Conservation (phyloP, 176 grass and related monocot species). For the Oryza rufipogon region DNA sequence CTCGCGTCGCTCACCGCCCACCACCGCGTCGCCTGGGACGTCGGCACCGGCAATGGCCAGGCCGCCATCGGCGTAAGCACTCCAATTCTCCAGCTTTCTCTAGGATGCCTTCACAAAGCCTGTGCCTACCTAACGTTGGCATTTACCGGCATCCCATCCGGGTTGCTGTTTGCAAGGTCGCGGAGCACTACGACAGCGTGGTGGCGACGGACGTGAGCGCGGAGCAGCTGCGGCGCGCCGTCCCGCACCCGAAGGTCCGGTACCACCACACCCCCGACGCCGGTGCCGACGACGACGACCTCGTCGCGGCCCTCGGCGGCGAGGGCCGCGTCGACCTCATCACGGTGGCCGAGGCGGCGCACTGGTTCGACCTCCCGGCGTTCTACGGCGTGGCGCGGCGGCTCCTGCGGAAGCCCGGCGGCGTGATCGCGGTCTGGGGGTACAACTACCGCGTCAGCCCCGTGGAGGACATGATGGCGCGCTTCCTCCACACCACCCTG, state of each 20-base stretch:
- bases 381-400: slow-evolving; percentile 42
- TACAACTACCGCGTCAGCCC: slow-evolving; percentile 43
- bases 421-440: slow-evolving; percentile 49
- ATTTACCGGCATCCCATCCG: not conserved
- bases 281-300: slow-evolving; percentile 8
- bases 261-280: slow-evolving; percentile 47
- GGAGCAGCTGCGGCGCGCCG: slow-evolving; percentile 40
- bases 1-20: slow-evolving; percentile 41
- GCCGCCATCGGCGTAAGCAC: slow-evolving; percentile 50
- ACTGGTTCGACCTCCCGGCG: slow-evolving; percentile 55
- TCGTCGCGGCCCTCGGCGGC: slow-evolving; percentile 36
- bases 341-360: slow-evolving; percentile 39
- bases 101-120: not conserved
- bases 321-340: slow-evolving; percentile 48
- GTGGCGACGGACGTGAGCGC: slow-evolving; percentile 34
- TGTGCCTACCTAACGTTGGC: not conserved
- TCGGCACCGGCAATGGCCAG: slow-evolving; percentile 64
- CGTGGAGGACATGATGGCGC: slow-evolving; percentile 33
- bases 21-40: slow-evolving; percentile 54
- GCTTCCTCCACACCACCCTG: slow-evolving; percentile 23
- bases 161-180: slow-evolving; percentile 25
- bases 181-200: slow-evolving; percentile 54
- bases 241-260: slow-evolving; percentile 40
- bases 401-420: slow-evolving; percentile 43
- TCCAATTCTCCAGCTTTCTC: not conserved